Evolutionary conservation across 2,329 filamentous ascomycete species (phyloP), one percentile per base, ranked within the genome.

Genomic region (Macrophomina tecta): DNA sequence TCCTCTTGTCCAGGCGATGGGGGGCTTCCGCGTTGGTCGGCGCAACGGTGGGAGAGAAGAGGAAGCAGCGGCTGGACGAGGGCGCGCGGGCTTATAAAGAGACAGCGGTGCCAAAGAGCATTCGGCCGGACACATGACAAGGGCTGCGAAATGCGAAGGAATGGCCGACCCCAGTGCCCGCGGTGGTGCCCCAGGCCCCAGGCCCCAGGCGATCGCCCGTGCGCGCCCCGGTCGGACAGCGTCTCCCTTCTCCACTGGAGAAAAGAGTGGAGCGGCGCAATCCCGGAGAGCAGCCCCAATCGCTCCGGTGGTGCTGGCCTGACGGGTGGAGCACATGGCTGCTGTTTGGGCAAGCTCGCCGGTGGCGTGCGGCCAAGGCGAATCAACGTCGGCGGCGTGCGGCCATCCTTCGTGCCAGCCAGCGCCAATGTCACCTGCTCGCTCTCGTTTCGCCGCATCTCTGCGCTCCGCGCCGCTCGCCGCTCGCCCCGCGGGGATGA

Each of bases 61-160:
- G 32, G 32, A 32, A n/a, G 30, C 30, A 32, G 45, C 16, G 16
- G 42, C 3, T n/a, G 42, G 42, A 14, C 12, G 45, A 36, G 42
- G 58, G 58, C 58, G 58, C 38, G 56, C 58, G 42, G 58, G 58
- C 18, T 62, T 62, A 62, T 62, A 62, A 62, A 62, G 58, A 51
- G 16, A 14, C 42, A 45, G 42, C 42, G 16, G 42, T 38, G 36
- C 36, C 36, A 38, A 38, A 7, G 36, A 38, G 7, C 6, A 32
- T 40, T 61, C 56, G 42, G 30, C 42, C 23, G 45, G 58, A 16
- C 58, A 49, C 58, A 38, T 62, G 58, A 62, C 58, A 49, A 62
- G 58, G 58, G n/a, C 58, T 48, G 11, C 5, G 45, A 49, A 38
- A 38, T 62, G 45, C 32, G 58, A 49, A 49, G 58, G 58, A 49